These are phyloP conservation scores for Trichoderma guizhouense DNA, from an alignment of 2,329 filamentous ascomycete genomes.

Conservation along the genomic window DNA sequence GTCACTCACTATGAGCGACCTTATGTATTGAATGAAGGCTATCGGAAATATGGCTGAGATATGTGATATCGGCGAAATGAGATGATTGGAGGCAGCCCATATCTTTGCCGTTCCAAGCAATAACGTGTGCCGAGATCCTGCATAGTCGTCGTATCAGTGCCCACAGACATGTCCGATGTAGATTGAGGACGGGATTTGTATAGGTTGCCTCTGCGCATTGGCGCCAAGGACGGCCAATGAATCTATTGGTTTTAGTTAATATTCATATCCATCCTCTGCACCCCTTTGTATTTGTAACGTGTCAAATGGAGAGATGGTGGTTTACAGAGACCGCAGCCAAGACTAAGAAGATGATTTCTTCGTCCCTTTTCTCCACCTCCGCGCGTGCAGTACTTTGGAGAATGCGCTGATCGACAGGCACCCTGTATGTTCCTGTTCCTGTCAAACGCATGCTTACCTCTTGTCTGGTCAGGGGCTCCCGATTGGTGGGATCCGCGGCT, in stretches of 20 bases:
- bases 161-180: not conserved
- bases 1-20: not conserved
- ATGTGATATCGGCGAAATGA: not conserved
- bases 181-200: not conserved
- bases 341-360: not conserved
- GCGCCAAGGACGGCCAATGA: not conserved
- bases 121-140: not conserved
- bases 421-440: not conserved
- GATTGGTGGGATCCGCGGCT: not conserved
- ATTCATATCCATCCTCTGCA: not conserved
- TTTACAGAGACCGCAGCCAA: not conserved
- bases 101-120: not conserved
- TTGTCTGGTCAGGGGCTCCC: not conserved
- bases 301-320: not conserved
- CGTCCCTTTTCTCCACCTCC: not conserved
- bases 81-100: not conserved
- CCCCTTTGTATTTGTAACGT: not conserved
- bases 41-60: not conserved
- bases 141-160: not conserved
- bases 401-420: conserved; percentile 2
- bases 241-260: not conserved
- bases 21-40: not conserved
- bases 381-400: not conserved
- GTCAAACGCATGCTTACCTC: not conserved
- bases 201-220: not conserved